Evolutionary conservation across 164 flowering plant genomes (phyloP).

Genomic region (Chimonanthus salicifolius): DNA sequence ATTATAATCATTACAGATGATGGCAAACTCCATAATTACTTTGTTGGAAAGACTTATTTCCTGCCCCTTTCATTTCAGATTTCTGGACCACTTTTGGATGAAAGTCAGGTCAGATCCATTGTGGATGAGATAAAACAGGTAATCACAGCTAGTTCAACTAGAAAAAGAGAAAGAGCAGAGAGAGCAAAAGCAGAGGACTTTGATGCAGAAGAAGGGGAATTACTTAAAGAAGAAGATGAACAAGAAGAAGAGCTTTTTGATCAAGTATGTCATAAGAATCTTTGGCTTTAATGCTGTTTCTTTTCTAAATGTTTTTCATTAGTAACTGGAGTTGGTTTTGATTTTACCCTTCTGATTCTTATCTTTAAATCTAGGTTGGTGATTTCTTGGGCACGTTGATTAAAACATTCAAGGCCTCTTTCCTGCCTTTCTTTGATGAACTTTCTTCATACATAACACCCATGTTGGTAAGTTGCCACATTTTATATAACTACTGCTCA

Average conservation of each 20-base stretch:
- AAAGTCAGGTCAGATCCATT: constrained; percentile 71
- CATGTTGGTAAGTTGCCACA: constrained; percentile 76
- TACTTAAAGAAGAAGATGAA: constrained; percentile 93
- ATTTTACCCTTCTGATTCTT: background rate
- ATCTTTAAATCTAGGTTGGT: constrained; percentile 59
- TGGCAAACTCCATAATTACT: background rate
- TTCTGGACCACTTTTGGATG: constrained; percentile 70
- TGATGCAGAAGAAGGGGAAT: constrained; percentile 90
- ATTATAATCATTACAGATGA: too few species aligned
- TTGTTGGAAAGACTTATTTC: background rate
- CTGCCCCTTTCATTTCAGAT: constrained; percentile 33
- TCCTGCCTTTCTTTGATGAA: constrained; percentile 94
- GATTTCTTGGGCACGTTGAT: constrained; percentile 92
- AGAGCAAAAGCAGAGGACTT: constrained; percentile 91
- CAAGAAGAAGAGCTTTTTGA: constrained; percentile 97
- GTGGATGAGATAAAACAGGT: constrained; percentile 91
- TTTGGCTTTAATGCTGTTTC: background rate
- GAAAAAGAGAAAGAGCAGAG: constrained; percentile 80
- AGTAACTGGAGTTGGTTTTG: background rate
- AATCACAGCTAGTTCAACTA: constrained; percentile 77
- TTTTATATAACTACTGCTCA: too few species aligned
- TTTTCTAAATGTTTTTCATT: background rate
- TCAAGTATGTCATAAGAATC: constrained; percentile 43
- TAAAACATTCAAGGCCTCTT: constrained; percentile 82
- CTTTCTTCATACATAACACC: constrained; percentile 78